phyloP scores from a whole-genome alignment of 116 monocot genomes.

The Posidonia oceanica region DNA sequence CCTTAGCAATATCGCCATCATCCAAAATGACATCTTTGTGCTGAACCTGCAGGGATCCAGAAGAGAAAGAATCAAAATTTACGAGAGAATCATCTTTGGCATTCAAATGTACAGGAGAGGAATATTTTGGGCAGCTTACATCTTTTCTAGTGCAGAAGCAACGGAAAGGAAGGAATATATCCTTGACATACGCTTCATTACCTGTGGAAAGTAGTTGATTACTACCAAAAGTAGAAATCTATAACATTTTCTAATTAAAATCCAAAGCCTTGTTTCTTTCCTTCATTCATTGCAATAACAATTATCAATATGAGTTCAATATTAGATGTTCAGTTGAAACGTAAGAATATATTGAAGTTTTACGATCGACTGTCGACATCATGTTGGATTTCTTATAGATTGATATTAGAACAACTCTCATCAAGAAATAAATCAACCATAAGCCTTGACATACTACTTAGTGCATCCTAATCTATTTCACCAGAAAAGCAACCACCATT shows the following conservation, averaged over 20 bases:
- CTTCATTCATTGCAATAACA: too few species aligned
- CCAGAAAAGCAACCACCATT: not conserved
- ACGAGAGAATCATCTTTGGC: not conserved
- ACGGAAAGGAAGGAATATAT: conserved; percentile 63
- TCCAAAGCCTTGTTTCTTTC: too few species aligned
- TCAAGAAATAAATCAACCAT: not conserved
- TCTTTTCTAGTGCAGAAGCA: conserved; percentile 65
- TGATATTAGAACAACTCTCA: not conserved
- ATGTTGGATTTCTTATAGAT: too few species aligned
- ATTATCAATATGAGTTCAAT: too few species aligned
- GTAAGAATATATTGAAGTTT: too few species aligned
- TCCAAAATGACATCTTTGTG: conserved; percentile 42
- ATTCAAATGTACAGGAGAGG: not conserved
- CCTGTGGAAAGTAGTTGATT: too few species aligned
- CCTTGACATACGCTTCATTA: conserved; percentile 19
- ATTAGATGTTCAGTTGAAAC: too few species aligned
- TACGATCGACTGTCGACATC: too few species aligned
- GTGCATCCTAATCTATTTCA: not conserved
- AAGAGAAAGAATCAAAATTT: not conserved
- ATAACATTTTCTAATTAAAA: too few species aligned
- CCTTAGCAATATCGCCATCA: conserved; percentile 36
- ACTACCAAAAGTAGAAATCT: too few species aligned
- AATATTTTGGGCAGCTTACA: conserved; percentile 15
- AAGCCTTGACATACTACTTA: not conserved
- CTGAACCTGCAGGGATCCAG: conserved; percentile 14